A percentile compares a stretch with the other conserved stretches of the same genome.
phyloP scores from a whole-genome alignment of 768 basidiomycete genomes.

The Tylopilus subfusipes region DNA sequence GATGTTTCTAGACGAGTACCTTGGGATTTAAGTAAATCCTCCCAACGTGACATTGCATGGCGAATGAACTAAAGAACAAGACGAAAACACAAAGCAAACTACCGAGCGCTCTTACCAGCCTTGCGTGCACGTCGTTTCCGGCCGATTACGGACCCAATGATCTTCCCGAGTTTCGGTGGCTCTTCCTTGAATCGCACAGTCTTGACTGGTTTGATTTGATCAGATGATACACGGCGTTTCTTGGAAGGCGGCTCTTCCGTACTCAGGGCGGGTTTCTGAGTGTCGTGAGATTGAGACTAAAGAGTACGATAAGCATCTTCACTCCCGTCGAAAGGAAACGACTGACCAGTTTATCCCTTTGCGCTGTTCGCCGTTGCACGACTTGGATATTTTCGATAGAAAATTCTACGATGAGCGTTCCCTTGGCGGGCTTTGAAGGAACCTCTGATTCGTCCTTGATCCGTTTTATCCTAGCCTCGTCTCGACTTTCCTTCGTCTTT shows the following conservation, averaged over 20 bases:
- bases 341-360: conserved; percentile 36
- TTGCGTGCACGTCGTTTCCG: conserved; percentile 74
- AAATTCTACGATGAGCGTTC: conserved; percentile 85
- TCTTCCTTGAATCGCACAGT: conserved; percentile 20
- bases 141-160: conserved; percentile 71
- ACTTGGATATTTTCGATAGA: conserved; percentile 95
- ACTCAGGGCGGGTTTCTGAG: conserved; percentile 2
- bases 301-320: not conserved
- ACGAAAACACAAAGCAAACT: not conserved
- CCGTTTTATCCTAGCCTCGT: conserved; percentile 52
- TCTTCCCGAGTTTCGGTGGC: conserved; percentile 33
- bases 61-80: not conserved
- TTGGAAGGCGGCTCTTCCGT: conserved; percentile 38
- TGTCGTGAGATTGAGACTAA: conserved; percentile 6
- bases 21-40: not conserved
- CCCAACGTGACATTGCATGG: not conserved
- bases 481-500: conserved; percentile 44
- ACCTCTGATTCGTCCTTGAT: conserved; percentile 52
- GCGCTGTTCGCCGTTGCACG: conserved; percentile 66
- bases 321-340: not conserved
- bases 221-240: conserved; percentile 36
- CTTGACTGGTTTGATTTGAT: conserved; percentile 24
- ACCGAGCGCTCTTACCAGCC: conserved; percentile 22
- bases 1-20: not conserved
- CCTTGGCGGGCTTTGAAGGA: conserved; percentile 37